Conservation (phyloP, 192 early-diverging fungal genomes). For the Coemansia sp. region DNA sequence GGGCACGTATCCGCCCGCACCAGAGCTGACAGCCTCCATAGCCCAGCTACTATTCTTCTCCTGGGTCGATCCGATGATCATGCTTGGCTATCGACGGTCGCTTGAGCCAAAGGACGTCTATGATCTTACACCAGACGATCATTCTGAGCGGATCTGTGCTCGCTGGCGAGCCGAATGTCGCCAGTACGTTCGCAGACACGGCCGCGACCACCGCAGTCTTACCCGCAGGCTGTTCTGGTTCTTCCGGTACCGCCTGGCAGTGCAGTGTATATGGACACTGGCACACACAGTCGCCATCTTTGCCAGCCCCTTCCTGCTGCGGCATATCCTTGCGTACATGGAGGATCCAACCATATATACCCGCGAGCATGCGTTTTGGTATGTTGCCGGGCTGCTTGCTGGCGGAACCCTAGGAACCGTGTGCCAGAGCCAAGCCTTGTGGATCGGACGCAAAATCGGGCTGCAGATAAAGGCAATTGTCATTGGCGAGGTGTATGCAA, state of each 20-base stretch:
- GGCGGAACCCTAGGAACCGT: slow-evolving; percentile 40
- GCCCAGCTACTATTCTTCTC: slow-evolving; percentile 55
- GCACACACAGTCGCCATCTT: slow-evolving; percentile 46
- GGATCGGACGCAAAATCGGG: slow-evolving; percentile 63
- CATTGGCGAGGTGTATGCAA: slow-evolving; percentile 65
- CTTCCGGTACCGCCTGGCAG: slow-evolving; percentile 43
- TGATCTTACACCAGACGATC: slow-evolving; percentile 42
- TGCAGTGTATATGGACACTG: slow-evolving; percentile 50
- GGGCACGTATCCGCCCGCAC: slow-evolving; percentile 26
- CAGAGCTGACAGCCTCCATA: slow-evolving; percentile 53
- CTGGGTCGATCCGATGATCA: slow-evolving; percentile 60
- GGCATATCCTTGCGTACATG: slow-evolving; percentile 57
- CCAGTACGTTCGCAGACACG: slow-evolving; percentile 20
- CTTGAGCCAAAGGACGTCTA: slow-evolving; percentile 62
- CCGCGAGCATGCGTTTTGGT: slow-evolving; percentile 54
- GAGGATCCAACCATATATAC: slow-evolving; percentile 50
- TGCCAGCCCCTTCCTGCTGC: slow-evolving; percentile 53
- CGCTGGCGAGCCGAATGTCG: slow-evolving; percentile 22
- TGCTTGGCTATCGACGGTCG: slow-evolving; percentile 59
- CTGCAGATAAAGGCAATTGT: slow-evolving; percentile 60
- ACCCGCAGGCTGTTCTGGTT: slow-evolving; percentile 36
- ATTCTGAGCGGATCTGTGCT: slow-evolving; percentile 23
- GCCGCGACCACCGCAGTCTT: slow-evolving; percentile 28
- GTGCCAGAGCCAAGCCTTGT: slow-evolving; percentile 60
- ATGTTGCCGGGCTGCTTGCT: slow-evolving; percentile 57